Evolutionary conservation across 2,329 filamentous ascomycete species (phyloP).

Genomic region (Chaetomiaceae sp.): DNA sequence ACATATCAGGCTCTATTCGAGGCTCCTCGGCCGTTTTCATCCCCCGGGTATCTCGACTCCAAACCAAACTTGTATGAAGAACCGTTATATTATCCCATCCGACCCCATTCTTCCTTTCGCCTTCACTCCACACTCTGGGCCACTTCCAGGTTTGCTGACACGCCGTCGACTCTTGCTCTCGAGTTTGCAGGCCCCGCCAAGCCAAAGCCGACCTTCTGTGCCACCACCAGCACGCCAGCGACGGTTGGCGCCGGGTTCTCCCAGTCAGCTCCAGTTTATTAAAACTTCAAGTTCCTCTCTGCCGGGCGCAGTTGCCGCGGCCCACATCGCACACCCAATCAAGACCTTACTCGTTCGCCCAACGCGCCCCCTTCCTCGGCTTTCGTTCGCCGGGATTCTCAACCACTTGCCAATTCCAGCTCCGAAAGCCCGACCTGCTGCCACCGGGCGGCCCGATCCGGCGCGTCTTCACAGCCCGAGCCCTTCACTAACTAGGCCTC

Average conservation of each 20-base stretch:
- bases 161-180: not conserved
- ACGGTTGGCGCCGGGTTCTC: slow-evolving; percentile 14
- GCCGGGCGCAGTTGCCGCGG: slow-evolving; percentile 20
- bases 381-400: slow-evolving; percentile 18
- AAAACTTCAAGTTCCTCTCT: slow-evolving; percentile 14
- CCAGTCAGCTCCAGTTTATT: slow-evolving; percentile 3
- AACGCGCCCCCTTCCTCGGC: slow-evolving; percentile 22
- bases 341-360: slow-evolving; percentile 7
- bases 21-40: slow-evolving; percentile 10
- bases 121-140: slow-evolving; percentile 2
- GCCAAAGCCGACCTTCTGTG: slow-evolving; percentile 1
- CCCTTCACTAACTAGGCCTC: slow-evolving; percentile 9
- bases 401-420: slow-evolving; percentile 17
- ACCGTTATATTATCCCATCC: slow-evolving; percentile 1
- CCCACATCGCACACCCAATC: slow-evolving; percentile 21
- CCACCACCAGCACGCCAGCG: not conserved
- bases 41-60: no score
- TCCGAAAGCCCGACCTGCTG: slow-evolving; percentile 20
- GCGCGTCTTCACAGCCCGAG: slow-evolving; percentile 12
- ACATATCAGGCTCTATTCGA: slow-evolving; percentile 8
- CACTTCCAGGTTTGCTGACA: slow-evolving; percentile 6
- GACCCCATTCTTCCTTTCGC: no score
- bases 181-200: slow-evolving; percentile 3
- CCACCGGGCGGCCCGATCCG: slow-evolving; percentile 23
- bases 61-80: no score